phyloP scores from a whole-genome alignment of 148 eudicot species.

The Fagopyrum esculentum region DNA sequence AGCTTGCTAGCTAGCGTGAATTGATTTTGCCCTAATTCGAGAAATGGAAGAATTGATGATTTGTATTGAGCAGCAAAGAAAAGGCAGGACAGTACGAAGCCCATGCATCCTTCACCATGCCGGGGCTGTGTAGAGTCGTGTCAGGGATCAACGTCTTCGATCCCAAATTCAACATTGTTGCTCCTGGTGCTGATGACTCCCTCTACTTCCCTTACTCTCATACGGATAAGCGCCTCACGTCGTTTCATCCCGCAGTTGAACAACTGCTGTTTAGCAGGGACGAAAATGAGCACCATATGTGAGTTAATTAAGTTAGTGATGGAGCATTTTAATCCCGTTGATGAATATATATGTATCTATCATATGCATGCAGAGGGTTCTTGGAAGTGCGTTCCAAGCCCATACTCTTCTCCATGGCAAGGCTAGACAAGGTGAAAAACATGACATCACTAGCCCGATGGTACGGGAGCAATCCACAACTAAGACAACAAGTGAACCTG shows the following conservation, averaged over 20 bases:
- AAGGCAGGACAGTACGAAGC: constrained; percentile 58
- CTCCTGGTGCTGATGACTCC: constrained; percentile 68
- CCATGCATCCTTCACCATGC: constrained; percentile 55
- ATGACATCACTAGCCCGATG: constrained; percentile 52
- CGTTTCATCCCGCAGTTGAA: constrained; percentile 45
- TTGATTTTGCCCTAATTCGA: not conserved
- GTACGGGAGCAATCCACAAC: constrained; percentile 48
- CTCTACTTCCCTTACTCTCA: constrained; percentile 53
- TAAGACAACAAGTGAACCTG: constrained; percentile 44
- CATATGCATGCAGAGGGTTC: constrained; percentile 35
- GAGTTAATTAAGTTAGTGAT: not conserved
- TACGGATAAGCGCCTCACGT: constrained; percentile 31
- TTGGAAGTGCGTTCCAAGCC: constrained; percentile 50
- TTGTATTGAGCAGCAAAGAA: constrained; percentile 31
- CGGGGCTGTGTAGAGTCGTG: constrained; percentile 53
- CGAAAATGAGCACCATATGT: constrained; percentile 49
- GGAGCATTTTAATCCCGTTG: too few relatives aligned
- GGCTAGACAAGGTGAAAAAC: constrained; percentile 67
- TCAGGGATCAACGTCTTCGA: constrained; percentile 66
- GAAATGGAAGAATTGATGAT: not conserved
- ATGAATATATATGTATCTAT: not conserved
- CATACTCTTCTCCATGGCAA: constrained; percentile 65
- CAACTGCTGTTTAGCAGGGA: constrained; percentile 38
- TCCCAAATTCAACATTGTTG: constrained; percentile 59
- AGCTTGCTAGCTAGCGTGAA: too few relatives aligned